Evolutionary conservation across 2,329 filamentous ascomycete species (phyloP), one percentile per base, ranked within the genome.

Genomic region (Graphilbum fragrans): DNA sequence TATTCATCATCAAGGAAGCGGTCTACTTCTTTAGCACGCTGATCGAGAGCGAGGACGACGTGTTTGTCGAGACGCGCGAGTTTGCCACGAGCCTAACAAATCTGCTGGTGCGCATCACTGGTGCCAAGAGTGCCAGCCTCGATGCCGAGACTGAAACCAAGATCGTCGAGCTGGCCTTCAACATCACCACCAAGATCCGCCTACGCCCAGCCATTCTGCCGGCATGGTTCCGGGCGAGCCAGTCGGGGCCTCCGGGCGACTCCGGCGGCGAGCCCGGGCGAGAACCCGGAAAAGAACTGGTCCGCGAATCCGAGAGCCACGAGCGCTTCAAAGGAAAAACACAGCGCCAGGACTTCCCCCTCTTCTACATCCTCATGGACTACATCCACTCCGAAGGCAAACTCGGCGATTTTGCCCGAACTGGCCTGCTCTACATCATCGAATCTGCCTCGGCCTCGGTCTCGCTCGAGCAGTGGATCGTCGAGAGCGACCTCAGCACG

Each of bases 301-400:
- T 19, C 32, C 4, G n/a, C 4, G 60, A 59, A 17, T 59, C 65
- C 46, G 72, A 78, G 38, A 76, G 74, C 50, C 88, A 87, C 55
- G 84, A 82, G 40, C 78, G 77, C 48, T 94, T 94, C 57, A 83
- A 84, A 1, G 88, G 87, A 3, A 77, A 82, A 38, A 92, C 85
- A 6, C 83, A 93, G 55, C 82, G 87, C 58, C 84, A 87, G 50
- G 90, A 96, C 55, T 98, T 98, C 50, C 92, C 92, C 1, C 64
- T 98, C 2, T 96, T 95, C 62, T 96, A 96, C 57, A 74, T 96
- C 33, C 68, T 98, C 49, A 85, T 98, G 56, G 88, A 98, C 57
- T 94, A 94, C 57, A 93, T 98, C 41, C 90, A 98, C 55, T 83
- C 94, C 50, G 90, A 95, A 56, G 92, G 92, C 34, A 81, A 90